Evolutionary conservation across 257 asterid species (phyloP).

Genomic region (Solanum chmielewskii): DNA sequence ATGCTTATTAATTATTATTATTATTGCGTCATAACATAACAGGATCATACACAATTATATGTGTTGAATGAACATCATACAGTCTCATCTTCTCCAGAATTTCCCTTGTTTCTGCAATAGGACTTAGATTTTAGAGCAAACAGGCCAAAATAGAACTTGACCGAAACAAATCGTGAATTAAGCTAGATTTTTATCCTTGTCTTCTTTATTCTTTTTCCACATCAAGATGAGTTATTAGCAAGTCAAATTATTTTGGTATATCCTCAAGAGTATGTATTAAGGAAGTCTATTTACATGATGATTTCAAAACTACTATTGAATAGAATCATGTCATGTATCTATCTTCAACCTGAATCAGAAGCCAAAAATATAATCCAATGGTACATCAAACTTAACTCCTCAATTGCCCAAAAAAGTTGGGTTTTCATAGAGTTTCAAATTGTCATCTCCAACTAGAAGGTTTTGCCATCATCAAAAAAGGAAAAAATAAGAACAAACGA

Average conservation of each 20-base stretch:
- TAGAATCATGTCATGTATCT: background rate
- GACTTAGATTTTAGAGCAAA: background rate
- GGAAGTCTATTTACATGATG: background rate
- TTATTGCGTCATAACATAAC: background rate
- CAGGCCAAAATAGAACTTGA: background rate
- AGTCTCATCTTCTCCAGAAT: background rate
- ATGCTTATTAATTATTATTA: background rate
- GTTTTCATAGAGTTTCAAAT: background rate
- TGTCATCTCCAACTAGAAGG: background rate
- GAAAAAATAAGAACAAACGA: background rate
- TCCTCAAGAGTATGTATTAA: background rate
- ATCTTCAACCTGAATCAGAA: background rate
- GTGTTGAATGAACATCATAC: background rate
- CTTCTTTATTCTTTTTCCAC: background rate
- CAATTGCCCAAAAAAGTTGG: background rate
- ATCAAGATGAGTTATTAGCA: background rate
- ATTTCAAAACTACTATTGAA: background rate
- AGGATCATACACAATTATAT: background rate
- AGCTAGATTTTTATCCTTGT: background rate
- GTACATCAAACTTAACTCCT: background rate
- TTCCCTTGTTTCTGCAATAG: background rate
- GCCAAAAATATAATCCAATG: background rate
- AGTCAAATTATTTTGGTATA: background rate
- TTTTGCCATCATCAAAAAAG: background rate
- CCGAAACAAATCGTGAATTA: background rate